A percentile compares a stretch with the other conserved stretches of the same genome.
Evolutionary conservation across 2,329 filamentous ascomycete genomes (phyloP).

Genomic region (Periconia sp.): DNA sequence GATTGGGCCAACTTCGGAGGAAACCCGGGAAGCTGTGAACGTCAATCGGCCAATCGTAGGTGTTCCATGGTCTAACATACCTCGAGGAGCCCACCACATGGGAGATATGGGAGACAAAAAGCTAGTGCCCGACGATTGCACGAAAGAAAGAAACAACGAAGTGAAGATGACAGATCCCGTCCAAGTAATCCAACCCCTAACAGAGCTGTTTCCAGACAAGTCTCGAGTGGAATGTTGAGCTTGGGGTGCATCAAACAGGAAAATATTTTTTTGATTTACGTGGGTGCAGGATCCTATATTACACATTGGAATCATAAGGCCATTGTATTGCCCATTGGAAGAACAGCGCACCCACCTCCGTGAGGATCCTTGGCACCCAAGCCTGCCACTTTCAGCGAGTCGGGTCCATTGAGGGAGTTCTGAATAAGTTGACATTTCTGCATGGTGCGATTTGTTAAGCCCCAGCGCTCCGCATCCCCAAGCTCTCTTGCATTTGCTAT

Average conservation of each 20-base stretch:
- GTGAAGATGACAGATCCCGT: conserved; percentile 27
- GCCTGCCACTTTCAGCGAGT: conserved; percentile 2
- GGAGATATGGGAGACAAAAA: neutral
- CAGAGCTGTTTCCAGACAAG: neutral
- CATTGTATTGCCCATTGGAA: neutral
- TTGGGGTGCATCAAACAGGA: conserved; percentile 2
- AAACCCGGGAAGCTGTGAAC: neutral
- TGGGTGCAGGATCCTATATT: conserved; percentile 31
- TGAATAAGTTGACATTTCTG: neutral
- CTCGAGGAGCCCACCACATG: neutral
- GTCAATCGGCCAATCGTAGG: neutral
- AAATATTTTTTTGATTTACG: conserved; percentile 16
- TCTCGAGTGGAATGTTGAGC: neutral
- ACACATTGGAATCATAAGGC: conserved; percentile 8
- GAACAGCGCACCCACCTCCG: conserved; percentile 13
- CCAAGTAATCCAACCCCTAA: conserved; percentile 23
- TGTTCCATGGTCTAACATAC: neutral
- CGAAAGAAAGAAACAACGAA: conserved; percentile 24
- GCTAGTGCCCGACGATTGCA: conserved; percentile 7
- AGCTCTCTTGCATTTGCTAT: conserved; percentile 34
- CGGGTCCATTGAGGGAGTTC: neutral
- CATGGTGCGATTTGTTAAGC: neutral
- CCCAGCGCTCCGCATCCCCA: conserved; percentile 23
- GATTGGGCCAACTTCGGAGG: neutral
- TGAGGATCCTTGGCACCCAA: conserved; percentile 29